Conservation (phyloP, 306 rosid species). For the Ochetophila trinervis region DNA sequence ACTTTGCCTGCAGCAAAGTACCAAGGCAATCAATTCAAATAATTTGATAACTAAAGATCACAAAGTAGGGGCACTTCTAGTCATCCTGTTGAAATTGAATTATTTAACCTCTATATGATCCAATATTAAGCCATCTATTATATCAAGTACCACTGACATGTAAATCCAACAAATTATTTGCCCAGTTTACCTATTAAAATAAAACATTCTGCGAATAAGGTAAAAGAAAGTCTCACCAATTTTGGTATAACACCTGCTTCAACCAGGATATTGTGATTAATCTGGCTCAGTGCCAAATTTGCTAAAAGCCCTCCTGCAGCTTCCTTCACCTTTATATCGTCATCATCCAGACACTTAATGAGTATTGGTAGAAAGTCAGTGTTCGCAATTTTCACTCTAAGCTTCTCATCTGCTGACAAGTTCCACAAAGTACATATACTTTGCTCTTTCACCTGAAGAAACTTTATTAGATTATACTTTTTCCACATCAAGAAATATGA, state of each 20-base stretch:
- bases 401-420: constrained; percentile 80
- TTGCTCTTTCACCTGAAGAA: constrained; percentile 78
- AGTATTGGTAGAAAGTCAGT: constrained; percentile 52
- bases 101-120: constrained; percentile 8
- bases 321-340: constrained; percentile 69
- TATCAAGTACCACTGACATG: constrained; percentile 9
- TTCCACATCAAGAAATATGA: constrained; percentile 26
- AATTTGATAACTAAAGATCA: constrained; percentile 9
- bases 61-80: constrained; percentile 6
- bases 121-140: neutral
- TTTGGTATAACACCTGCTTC: constrained; percentile 82
- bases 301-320: constrained; percentile 85
- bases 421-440: constrained; percentile 73
- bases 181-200: constrained; percentile 1
- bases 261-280: constrained; percentile 62
- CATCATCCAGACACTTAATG: constrained; percentile 65
- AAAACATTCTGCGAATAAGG: constrained; percentile 9
- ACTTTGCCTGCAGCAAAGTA: constrained; percentile 53
- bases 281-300: constrained; percentile 62
- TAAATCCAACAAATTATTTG: constrained; percentile 17
- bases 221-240: constrained; percentile 56
- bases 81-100: neutral
- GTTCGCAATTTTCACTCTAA: constrained; percentile 50
- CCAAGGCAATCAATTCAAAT: constrained; percentile 20
- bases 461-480: constrained; percentile 26